A percentile compares a stretch with the other conserved stretches of the same genome.
Evolutionary conservation across 768 basidiomycete genomes (phyloP).

Genomic region (Mycena haematopus): DNA sequence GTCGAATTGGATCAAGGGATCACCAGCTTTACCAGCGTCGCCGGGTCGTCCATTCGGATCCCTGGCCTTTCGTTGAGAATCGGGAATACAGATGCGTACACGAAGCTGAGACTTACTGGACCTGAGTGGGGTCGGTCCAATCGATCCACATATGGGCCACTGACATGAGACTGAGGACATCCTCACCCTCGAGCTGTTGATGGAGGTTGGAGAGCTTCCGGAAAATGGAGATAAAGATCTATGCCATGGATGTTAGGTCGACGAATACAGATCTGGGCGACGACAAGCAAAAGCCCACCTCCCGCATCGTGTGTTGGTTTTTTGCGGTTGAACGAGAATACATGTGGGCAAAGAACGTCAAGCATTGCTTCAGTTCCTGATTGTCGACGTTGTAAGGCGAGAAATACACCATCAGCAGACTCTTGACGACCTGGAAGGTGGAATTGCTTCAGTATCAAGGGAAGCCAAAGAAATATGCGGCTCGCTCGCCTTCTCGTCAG

Average conservation of each 20-base stretch:
- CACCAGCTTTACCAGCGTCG: conserved; percentile 34
- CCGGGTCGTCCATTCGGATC: conserved; percentile 31
- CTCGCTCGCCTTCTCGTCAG: conserved; percentile 69
- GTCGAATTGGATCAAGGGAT: conserved; percentile 52
- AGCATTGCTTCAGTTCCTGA: conserved; percentile 82
- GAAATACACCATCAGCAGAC: conserved; percentile 63
- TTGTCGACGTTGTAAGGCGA: conserved; percentile 84
- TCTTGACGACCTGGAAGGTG: conserved; percentile 44
- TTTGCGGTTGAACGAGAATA: conserved; percentile 81
- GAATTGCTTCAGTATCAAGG: conserved; percentile 52
- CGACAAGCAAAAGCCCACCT: conserved; percentile 48
- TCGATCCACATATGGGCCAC: conserved; percentile 70
- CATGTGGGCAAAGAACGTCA: conserved; percentile 85
- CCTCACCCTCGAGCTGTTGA: conserved; percentile 60
- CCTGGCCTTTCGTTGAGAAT: conserved; percentile 19
- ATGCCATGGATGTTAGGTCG: background rate
- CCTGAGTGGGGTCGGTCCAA: conserved; percentile 76
- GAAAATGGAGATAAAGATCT: conserved; percentile 66
- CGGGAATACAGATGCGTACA: background rate
- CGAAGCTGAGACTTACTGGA: conserved; percentile 42
- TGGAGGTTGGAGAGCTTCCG: conserved; percentile 54
- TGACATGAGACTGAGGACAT: conserved; percentile 62
- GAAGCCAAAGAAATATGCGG: conserved; percentile 3
- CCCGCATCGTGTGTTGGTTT: conserved; percentile 78
- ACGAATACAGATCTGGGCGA: background rate